Percentiles rank a stretch among this genome's conserved stretches.
These are phyloP conservation scores for Ogataea pignaliae DNA, from an alignment of 805 yeast genomes.

Conservation along the genomic window DNA sequence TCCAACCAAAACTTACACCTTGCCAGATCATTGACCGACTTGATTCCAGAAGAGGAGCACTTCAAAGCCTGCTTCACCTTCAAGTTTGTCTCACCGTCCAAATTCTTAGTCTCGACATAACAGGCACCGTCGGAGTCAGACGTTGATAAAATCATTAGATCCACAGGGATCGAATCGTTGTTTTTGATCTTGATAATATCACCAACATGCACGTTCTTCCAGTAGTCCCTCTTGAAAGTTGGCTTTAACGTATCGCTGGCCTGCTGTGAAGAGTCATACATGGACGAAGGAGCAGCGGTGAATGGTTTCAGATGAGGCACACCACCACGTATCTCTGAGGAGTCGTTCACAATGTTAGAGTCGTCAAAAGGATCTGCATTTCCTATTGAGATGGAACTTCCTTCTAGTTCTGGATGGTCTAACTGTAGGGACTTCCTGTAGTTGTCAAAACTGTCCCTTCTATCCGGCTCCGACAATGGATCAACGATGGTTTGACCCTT, in stretches of 20 bases:
- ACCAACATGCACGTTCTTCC: slow-evolving; percentile 77
- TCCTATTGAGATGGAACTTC: slow-evolving; percentile 13
- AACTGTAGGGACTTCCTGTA: slow-evolving; percentile 25
- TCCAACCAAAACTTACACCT: slow-evolving; percentile 63
- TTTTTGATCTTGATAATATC: slow-evolving; percentile 63
- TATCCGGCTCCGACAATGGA: slow-evolving; percentile 26
- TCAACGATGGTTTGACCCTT: slow-evolving; percentile 21
- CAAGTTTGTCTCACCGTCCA: slow-evolving; percentile 78
- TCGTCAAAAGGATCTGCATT: slow-evolving; percentile 23
- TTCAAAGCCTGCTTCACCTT: slow-evolving; percentile 73
- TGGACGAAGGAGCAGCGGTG: slow-evolving; percentile 22
- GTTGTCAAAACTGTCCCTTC: slow-evolving; percentile 31
- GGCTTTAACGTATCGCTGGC: slow-evolving; percentile 12
- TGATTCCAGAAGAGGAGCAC: slow-evolving; percentile 38
- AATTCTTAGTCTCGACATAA: slow-evolving; percentile 74
- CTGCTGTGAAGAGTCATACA: background rate
- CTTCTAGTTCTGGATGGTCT: slow-evolving; percentile 9
- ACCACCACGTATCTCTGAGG: background rate
- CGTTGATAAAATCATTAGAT: slow-evolving; percentile 60
- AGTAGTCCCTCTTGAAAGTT: slow-evolving; percentile 40
- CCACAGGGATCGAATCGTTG: slow-evolving; percentile 78
- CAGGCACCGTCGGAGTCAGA: slow-evolving; percentile 65
- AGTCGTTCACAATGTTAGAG: slow-evolving; percentile 8
- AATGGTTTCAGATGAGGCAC: slow-evolving; percentile 23
- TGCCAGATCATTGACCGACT: slow-evolving; percentile 42